Percentiles rank a stretch among this genome's conserved stretches.
Evolutionary conservation across 495 filamentous ascomycete genomes (phyloP).

Genomic region (Penicillium salamii): DNA sequence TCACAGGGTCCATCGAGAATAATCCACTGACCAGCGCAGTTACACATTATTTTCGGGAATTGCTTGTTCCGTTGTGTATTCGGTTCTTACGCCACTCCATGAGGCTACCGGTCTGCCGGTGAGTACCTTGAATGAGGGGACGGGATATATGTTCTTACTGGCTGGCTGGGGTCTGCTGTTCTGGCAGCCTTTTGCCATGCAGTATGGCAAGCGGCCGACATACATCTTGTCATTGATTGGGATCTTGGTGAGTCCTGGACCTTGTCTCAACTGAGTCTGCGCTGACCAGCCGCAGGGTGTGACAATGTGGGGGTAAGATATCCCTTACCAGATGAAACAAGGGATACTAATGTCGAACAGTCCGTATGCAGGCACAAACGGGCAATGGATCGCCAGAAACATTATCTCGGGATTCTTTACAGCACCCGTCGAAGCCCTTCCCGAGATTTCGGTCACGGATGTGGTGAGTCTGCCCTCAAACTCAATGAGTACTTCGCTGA

Average conservation of each 20-base stretch:
- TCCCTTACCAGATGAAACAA: background rate
- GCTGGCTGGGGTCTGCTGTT: conserved; percentile 64
- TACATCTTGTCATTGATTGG: conserved; percentile 59
- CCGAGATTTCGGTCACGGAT: conserved; percentile 60
- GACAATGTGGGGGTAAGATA: conserved; percentile 42
- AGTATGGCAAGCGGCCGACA: conserved; percentile 64
- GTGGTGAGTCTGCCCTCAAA: conserved; percentile 33
- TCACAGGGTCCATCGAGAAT: background rate
- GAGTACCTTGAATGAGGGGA: conserved; percentile 55
- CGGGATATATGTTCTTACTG: conserved; percentile 62
- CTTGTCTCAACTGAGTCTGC: background rate
- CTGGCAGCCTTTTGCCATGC: conserved; percentile 66
- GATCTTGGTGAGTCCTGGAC: conserved; percentile 34
- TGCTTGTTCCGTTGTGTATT: conserved; percentile 58
- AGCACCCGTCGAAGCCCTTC: conserved; percentile 62
- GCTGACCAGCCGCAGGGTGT: conserved; percentile 22
- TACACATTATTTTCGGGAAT: conserved; percentile 63
- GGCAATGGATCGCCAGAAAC: conserved; percentile 63
- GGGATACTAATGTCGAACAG: conserved; percentile 14
- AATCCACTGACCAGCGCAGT: conserved; percentile 11
- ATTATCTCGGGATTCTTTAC: conserved; percentile 62
- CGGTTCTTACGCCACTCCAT: conserved; percentile 56
- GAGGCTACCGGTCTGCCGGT: conserved; percentile 53
- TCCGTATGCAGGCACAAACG: conserved; percentile 44
- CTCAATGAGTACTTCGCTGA: background rate